These are phyloP conservation scores for Melastoma malabathricum DNA, from an alignment of 345 rosid genomes.

Conservation along the genomic window DNA sequence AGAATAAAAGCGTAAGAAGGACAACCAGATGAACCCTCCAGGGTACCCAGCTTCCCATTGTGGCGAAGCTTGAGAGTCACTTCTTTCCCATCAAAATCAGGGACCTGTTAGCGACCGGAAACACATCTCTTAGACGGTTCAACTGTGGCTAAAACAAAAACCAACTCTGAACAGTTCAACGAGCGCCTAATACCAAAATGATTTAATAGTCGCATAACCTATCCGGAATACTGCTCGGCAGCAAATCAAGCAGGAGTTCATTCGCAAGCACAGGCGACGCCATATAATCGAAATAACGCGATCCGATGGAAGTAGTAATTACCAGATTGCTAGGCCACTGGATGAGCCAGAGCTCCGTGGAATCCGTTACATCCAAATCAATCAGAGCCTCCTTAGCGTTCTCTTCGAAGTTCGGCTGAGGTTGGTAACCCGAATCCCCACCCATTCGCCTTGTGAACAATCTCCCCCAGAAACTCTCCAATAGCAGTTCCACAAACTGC, in stretches of 20 bases:
- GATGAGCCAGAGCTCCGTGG: conserved; percentile 71
- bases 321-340: conserved; percentile 62
- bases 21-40: conserved; percentile 55
- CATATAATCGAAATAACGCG: too few species aligned
- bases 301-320: not conserved
- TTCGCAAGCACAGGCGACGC: too few species aligned
- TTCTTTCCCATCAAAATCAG: conserved; percentile 44
- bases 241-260: too few species aligned
- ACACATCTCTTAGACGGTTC: too few species aligned
- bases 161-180: too few species aligned
- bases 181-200: too few species aligned
- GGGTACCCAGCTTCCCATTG: conserved; percentile 41
- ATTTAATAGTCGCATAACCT: too few species aligned
- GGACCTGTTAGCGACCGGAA: conserved; percentile 27
- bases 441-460: conserved; percentile 6
- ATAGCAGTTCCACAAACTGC: not conserved
- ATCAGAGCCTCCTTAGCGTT: conserved; percentile 25
- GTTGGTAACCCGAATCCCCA: conserved; percentile 18
- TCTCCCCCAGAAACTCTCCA: not conserved
- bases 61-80: conserved; percentile 27
- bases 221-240: too few species aligned
- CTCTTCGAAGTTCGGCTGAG: conserved; percentile 28
- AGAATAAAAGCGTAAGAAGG: not conserved
- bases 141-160: too few species aligned
- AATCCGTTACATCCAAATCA: conserved; percentile 19